Evolutionary conservation across 2,329 filamentous ascomycete species (phyloP).

Genomic region (Cladosporium velox): DNA sequence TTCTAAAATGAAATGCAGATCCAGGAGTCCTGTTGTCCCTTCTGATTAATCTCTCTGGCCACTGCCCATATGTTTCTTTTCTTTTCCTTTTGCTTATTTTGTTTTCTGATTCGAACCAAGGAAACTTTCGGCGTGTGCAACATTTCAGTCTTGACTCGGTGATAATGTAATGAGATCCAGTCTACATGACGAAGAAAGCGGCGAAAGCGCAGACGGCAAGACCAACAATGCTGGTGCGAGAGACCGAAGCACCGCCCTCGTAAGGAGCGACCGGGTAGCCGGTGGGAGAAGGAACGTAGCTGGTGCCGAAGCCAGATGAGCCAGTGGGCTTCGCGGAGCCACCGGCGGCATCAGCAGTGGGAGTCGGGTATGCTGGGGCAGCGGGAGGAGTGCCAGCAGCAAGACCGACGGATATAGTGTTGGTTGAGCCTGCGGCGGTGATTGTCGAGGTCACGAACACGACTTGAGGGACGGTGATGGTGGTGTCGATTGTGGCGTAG

Average conservation of each 20-base stretch:
- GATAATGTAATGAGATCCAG: not conserved
- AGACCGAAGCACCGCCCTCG: slow-evolving; percentile 29
- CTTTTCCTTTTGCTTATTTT: not conserved
- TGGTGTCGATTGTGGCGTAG: slow-evolving; percentile 40
- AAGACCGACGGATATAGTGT: slow-evolving; percentile 38
- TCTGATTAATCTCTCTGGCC: not conserved
- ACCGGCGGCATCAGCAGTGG: slow-evolving; percentile 23
- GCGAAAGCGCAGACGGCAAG: slow-evolving; percentile 28
- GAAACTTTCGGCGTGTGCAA: not conserved
- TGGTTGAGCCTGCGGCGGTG: slow-evolving; percentile 32
- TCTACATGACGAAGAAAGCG: slow-evolving; percentile 29
- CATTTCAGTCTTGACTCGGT: not conserved
- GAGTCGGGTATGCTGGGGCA: slow-evolving; percentile 34
- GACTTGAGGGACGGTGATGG: slow-evolving; percentile 50
- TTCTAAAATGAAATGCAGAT: not conserved
- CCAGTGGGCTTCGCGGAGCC: slow-evolving; percentile 20
- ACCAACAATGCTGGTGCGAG: slow-evolving; percentile 25
- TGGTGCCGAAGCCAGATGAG: slow-evolving; percentile 25
- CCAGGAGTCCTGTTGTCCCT: slow-evolving; percentile 10
- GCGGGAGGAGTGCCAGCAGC: slow-evolving; percentile 38
- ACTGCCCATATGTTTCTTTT: not conserved
- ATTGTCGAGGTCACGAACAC: slow-evolving; percentile 44
- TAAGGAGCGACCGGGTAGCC: slow-evolving; percentile 26
- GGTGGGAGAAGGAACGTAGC: slow-evolving; percentile 23
- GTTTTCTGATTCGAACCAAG: not conserved